Base-by-base conservation (phyloP, 2,329 filamentous ascomycete genomes). In the Apiospora sp. region DNA sequence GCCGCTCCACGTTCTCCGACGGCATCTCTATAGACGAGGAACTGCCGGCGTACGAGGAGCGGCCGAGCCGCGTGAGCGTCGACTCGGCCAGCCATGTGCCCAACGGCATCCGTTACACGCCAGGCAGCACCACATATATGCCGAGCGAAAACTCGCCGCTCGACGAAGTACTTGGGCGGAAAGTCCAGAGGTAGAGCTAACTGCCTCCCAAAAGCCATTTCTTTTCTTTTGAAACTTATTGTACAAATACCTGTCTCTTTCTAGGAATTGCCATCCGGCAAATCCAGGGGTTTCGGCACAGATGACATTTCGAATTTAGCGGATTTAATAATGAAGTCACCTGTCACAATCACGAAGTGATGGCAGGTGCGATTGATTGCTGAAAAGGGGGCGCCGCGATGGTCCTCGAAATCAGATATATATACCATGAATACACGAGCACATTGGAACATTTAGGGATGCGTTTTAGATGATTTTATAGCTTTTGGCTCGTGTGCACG, bases 21-120 rank as follows among this genome's bases (percentile, higher is more conserved):
- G 70, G 68, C 37, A 34, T 51, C 4, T 73, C 69, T 19, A 46
- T 46, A 44, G 72, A 73, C 69, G 72, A 73, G 69, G 61, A 54
- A 41, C 61, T 73, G 34, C 72, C 72, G 14, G 54, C 72, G 44
- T 73, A 73, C 19, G 58, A 68, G 24, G 70, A 71, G n/a, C 58
- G 34, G 34, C 58, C 30, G 19, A 64, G 58, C 34, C 58, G 58
- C 8, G 58, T 41, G 30, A 49, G 64, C 48, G 10, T 64, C 24
- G 54, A 44, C n/a, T 41, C 37, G 10, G 69, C 51, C 24, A 67
- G 41, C 14, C 58, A 71, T 37, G 69, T 71, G 4, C 37, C 69
- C 19, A 58, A 71, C 41, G 69, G 69, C 24, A 10, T 71, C 24
- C 24, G 41, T 16, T 71, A 67, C 48, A 54, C 34, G 10, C 68